Base-by-base conservation (phyloP, 768 basidiomycete genomes). In the Tephrocybe sp. region DNA sequence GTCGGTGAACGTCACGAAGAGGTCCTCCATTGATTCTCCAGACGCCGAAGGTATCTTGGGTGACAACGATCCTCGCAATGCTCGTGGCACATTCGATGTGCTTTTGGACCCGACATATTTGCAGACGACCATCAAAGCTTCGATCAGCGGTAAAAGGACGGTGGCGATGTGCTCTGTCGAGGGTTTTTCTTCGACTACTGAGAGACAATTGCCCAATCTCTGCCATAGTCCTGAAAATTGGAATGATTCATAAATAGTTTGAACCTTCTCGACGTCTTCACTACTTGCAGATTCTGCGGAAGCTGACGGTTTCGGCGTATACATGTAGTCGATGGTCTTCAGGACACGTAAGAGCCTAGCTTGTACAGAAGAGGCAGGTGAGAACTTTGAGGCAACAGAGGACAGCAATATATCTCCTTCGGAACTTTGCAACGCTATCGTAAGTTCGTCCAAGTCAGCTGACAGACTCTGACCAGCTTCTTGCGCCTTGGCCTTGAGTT, bases 281-380 rank as follows among this genome's bases (percentile, higher is more conserved):
- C 72, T 72, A 27, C 67, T 67, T 51, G 69, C 58, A 18, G 66
- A 61, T 21, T 71, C 67, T 36, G 68, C 57, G 2, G 70, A 61
- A 23, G 75, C 58, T 8, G 74, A 59, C 24, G 70, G 63, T 52
- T 73, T 75, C 6, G 86, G 83, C 1, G 86, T 84, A 66, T 89
- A 93, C 83, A 97, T 94, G 65, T 94, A 95, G 64, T 98, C 97
- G 61, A 99, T 88, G 9, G 95, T 97, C 72, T 98, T 99, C 56
- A 99, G 75, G 12, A 99, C 87, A 11, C 97, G 80, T 6, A 99
- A 76, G 4, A 99, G 80, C 68, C 97, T 97, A n/a, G 97, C 94
- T 72, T 99, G 97, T 36, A 84, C 82, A 0, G 94, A 94, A 1
- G 94, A 94, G 1, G 94, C 86, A 1, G 93, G 84, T 1, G 95